Conservation (phyloP, 2,329 filamentous ascomycete genomes). For the Hypoxylon sp. region DNA sequence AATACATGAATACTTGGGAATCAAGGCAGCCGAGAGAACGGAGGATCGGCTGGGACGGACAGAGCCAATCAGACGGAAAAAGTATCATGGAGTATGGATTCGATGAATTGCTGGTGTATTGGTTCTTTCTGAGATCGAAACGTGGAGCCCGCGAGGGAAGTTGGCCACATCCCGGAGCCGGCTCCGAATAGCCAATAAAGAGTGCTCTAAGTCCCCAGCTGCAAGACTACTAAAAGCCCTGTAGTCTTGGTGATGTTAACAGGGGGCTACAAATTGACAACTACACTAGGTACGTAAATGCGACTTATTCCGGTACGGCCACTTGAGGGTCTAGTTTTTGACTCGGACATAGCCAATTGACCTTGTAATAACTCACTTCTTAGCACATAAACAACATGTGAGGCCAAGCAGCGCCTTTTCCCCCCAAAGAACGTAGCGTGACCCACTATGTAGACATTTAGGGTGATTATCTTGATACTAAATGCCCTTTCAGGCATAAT, state of each 20-base stretch:
- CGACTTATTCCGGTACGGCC: not conserved
- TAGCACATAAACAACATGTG: not conserved
- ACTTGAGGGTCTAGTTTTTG: not conserved
- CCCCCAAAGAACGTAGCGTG: not conserved
- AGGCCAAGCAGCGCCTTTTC: not conserved
- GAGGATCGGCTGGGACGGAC: conserved; percentile 7
- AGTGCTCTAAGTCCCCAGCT: conserved; percentile 10
- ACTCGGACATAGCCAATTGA: not conserved
- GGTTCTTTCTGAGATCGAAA: conserved; percentile 20
- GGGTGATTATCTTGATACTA: not conserved
- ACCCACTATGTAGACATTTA: not conserved
- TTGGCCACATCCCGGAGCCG: conserved; percentile 23
- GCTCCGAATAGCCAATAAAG: conserved; percentile 40
- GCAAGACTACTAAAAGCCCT: conserved; percentile 10
- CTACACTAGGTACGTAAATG: conserved; percentile 16
- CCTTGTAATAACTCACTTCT: not conserved
- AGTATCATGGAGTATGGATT: conserved; percentile 8
- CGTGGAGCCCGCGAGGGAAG: conserved; percentile 29
- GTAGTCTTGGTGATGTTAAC: conserved; percentile 13
- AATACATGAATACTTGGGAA: conserved; percentile 12
- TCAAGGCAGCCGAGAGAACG: conserved; percentile 8
- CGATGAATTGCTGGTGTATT: conserved; percentile 8
- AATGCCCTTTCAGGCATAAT: not conserved
- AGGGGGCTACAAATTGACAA: conserved; percentile 13
- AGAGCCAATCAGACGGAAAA: conserved; percentile 20